Percentiles rank a stretch among this genome's conserved stretches.
phyloP scores from a whole-genome alignment of 805 yeast genomes.

The Candida dajiaensis region DNA sequence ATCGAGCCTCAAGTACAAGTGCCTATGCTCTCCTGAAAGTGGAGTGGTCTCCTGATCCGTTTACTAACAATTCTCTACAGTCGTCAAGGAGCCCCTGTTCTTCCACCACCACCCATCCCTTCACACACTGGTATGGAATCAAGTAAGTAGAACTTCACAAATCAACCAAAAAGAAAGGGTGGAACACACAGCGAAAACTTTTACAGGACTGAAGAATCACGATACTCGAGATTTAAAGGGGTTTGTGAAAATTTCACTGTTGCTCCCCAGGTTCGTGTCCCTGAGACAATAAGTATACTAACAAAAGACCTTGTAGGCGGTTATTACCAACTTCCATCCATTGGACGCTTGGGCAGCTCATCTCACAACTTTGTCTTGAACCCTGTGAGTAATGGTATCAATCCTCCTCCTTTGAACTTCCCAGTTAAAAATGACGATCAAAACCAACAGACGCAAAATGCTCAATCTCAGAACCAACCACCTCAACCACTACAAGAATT shows the following conservation, averaged over 20 bases:
- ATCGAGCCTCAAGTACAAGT: not conserved
- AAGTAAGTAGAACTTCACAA: constrained; percentile 14
- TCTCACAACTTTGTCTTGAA: constrained; percentile 16
- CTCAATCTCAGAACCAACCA: constrained; percentile 9
- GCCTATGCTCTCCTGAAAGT: not conserved
- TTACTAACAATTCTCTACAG: constrained; percentile 23
- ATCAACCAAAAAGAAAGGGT: not conserved
- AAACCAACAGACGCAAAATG: constrained; percentile 9
- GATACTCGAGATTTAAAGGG: not conserved
- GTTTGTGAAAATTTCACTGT: not conserved
- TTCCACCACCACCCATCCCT: constrained; percentile 45
- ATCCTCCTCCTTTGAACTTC: constrained; percentile 11
- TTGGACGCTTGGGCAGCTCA: constrained; percentile 12
- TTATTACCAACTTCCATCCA: constrained; percentile 20
- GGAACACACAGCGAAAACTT: not conserved
- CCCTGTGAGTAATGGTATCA: constrained; percentile 10
- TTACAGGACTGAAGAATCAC: not conserved
- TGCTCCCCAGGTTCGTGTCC: not conserved
- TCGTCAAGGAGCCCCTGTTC: constrained; percentile 51
- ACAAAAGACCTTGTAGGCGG: constrained; percentile 12
- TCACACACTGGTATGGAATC: constrained; percentile 20
- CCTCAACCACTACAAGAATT: constrained; percentile 6
- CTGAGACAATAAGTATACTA: constrained; percentile 5
- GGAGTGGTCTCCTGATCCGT: not conserved
- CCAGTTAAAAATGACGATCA: constrained; percentile 2